Evolutionary conservation across 2,329 filamentous ascomycete species (phyloP).

Genomic region (Scedosporium aurantiacum): DNA sequence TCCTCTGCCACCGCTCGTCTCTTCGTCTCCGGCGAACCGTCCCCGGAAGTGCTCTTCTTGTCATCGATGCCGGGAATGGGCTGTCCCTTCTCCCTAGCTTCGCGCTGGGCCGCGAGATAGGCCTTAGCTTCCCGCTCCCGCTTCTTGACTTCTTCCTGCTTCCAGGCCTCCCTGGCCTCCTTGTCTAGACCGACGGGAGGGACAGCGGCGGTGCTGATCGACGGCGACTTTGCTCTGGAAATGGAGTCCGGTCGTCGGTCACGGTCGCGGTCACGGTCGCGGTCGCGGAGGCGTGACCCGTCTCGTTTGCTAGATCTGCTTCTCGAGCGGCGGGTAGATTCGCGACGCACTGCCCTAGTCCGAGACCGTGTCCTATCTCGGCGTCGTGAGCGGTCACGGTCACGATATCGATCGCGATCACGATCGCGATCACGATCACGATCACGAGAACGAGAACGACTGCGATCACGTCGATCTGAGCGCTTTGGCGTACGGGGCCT

Average conservation of each 20-base stretch:
- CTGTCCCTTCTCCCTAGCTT: constrained; percentile 47
- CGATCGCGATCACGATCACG: constrained; percentile 20
- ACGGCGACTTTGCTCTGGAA: constrained; percentile 34
- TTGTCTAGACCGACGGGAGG: constrained; percentile 30
- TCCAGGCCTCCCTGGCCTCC: constrained; percentile 44
- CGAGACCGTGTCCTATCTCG: constrained; percentile 22
- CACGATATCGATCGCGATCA: constrained; percentile 15
- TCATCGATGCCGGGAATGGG: constrained; percentile 49
- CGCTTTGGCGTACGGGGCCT: constrained; percentile 21
- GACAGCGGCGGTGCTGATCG: constrained; percentile 22
- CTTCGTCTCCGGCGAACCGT: constrained; percentile 32
- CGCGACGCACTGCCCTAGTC: constrained; percentile 9
- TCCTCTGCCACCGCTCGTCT: constrained; percentile 16
- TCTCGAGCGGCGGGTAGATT: constrained; percentile 6
- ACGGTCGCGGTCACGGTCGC: constrained; percentile 19
- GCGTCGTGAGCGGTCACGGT: constrained; percentile 14
- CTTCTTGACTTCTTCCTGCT: constrained; percentile 50
- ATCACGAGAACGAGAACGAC: constrained; percentile 25
- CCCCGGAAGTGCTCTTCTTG: constrained; percentile 31
- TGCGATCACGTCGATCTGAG: constrained; percentile 22
- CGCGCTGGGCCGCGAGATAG: constrained; percentile 50
- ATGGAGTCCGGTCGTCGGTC: constrained; percentile 26
- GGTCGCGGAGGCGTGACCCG: constrained; percentile 12
- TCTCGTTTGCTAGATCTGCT: constrained; percentile 11
- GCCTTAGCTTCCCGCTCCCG: constrained; percentile 54